Percentiles rank a stretch among this genome's conserved stretches.
phyloP scores from a whole-genome alignment of 139 green algal species.

The Zygnema circumcarinatum region DNA sequence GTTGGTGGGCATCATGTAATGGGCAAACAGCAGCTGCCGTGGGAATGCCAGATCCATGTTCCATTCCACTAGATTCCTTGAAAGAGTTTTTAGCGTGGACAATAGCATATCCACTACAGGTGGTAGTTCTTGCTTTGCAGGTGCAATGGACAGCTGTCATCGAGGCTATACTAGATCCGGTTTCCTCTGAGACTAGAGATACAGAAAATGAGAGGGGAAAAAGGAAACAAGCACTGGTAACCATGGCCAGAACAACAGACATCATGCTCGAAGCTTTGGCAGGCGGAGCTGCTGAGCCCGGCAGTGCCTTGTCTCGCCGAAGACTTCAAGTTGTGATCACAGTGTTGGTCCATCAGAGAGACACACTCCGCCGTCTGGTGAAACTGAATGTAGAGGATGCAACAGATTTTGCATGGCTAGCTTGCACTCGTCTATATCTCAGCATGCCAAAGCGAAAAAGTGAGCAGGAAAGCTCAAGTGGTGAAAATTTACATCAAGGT shows the following conservation, averaged over 20 bases:
- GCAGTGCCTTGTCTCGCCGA: not conserved
- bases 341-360: constrained; percentile 45
- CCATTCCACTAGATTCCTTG: too few relatives aligned
- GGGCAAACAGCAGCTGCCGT: not conserved
- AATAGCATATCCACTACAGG: constrained; percentile 27
- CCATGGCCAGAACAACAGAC: not conserved
- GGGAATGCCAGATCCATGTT: not conserved
- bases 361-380: constrained; percentile 13
- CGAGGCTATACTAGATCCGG: constrained; percentile 7
- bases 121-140: constrained; percentile 43
- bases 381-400: not conserved
- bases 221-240: not conserved
- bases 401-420: constrained; percentile 36
- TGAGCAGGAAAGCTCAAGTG: not conserved
- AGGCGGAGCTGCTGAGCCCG: not conserved
- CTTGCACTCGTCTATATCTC: constrained; percentile 29
- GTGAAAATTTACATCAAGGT: not conserved
- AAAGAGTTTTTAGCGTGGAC: constrained; percentile 25
- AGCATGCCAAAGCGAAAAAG: not conserved
- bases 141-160: constrained; percentile 4
- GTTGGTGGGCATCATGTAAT: not conserved
- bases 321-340: constrained; percentile 41
- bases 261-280: constrained; percentile 26
- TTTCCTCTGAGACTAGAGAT: not conserved
- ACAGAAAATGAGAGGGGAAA: constrained; percentile 16